phyloP scores from a whole-genome alignment of 139 green algal genomes.

The Chlamydomonas incerta region DNA sequence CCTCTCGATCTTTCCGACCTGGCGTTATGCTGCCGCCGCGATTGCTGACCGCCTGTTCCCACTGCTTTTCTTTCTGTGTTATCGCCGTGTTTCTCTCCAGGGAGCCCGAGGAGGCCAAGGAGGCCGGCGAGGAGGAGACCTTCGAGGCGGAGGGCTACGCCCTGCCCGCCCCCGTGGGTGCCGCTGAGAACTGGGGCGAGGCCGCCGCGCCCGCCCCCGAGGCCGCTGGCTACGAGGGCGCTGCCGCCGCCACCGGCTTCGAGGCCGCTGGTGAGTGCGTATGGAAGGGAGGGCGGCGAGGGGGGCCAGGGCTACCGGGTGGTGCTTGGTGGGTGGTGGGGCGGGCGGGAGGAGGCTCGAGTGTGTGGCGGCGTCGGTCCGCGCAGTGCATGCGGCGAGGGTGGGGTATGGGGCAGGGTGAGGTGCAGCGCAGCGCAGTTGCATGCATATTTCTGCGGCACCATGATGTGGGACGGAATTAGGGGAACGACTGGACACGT shows the following conservation, averaged over 20 bases:
- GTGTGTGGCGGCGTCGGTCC: background rate
- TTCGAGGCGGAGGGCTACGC: slow-evolving; percentile 36
- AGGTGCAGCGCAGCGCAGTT: no score
- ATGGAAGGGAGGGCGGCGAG: background rate
- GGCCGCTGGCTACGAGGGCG: slow-evolving; percentile 46
- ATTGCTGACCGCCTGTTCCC: no score
- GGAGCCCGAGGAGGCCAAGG: slow-evolving; percentile 92
- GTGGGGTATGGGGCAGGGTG: background rate
- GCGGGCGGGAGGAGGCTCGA: background rate
- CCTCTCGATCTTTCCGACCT: no score
- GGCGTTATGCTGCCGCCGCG: no score
- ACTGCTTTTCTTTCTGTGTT: no score
- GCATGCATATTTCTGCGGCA: no score
- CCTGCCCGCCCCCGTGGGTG: slow-evolving; percentile 49
- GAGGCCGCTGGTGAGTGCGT: background rate
- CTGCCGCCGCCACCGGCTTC: slow-evolving; percentile 47
- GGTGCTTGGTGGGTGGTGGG: background rate
- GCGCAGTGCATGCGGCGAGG: no score
- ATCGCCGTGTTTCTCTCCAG: slow-evolving; percentile 61
- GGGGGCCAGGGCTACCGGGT: background rate
- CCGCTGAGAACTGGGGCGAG: slow-evolving; percentile 68
- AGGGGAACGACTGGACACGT: no score
- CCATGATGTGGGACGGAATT: no score
- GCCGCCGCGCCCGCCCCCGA: slow-evolving; percentile 5
- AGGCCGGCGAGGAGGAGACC: slow-evolving; percentile 71